phyloP scores from a whole-genome alignment of 768 basidiomycete genomes.

The Xerocomellus chrysenteron region DNA sequence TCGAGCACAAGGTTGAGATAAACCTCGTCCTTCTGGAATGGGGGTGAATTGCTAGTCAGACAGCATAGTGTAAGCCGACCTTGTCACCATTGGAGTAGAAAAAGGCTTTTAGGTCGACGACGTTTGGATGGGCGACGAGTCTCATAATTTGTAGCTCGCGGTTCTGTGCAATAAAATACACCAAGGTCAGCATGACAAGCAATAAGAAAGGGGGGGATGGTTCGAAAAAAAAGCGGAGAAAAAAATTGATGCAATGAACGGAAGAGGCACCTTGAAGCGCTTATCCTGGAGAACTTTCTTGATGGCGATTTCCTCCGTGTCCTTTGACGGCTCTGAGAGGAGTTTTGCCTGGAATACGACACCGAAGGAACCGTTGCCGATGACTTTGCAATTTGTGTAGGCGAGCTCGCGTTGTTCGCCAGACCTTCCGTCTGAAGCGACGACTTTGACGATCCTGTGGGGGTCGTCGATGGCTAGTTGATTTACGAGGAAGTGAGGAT shows the following conservation, averaged over 20 bases:
- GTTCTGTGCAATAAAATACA: conserved; percentile 56
- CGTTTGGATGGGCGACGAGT: conserved; percentile 94
- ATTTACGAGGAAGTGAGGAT: conserved; percentile 25
- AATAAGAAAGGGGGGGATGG: neutral
- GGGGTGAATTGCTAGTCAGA: conserved; percentile 6
- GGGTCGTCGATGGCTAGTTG: conserved; percentile 86
- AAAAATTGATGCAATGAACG: conserved; percentile 1
- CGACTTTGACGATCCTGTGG: conserved; percentile 92
- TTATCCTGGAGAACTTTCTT: conserved; percentile 99
- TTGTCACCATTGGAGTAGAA: conserved; percentile 99
- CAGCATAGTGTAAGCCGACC: conserved; percentile 46
- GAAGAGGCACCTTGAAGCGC: conserved; percentile 89
- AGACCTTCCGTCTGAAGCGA: conserved; percentile 92
- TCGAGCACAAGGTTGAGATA: conserved; percentile 99
- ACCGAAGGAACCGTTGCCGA: conserved; percentile 98
- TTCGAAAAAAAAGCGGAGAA: conserved; percentile 7
- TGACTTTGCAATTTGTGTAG: conserved; percentile 97
- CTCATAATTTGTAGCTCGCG: conserved; percentile 99
- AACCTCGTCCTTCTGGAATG: conserved; percentile 91
- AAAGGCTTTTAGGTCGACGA: conserved; percentile 95
- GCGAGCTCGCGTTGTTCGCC: conserved; percentile 84
- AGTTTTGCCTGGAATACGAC: conserved; percentile 97
- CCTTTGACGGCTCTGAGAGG: conserved; percentile 57
- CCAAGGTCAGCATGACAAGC: conserved; percentile 12
- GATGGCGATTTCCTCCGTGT: conserved; percentile 91